Evolutionary conservation across 202 grass and related monocot genomes (phyloP).

Genomic region (Carex arenaria): DNA sequence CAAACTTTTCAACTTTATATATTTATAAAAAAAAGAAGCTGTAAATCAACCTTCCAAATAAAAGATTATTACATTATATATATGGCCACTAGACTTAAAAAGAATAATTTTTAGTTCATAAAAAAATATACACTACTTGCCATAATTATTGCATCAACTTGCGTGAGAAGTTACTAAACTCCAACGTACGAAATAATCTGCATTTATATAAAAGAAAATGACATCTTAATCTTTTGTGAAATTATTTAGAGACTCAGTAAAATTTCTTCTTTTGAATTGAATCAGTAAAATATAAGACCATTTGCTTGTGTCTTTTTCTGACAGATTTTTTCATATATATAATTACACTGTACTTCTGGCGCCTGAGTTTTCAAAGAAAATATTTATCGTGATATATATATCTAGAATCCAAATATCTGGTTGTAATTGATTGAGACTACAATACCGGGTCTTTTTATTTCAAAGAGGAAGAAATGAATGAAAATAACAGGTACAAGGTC

Average conservation of each 20-base stretch:
- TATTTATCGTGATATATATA: background rate
- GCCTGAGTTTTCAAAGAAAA: background rate
- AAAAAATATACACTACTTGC: background rate
- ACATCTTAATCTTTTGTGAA: background rate
- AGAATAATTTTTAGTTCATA: background rate
- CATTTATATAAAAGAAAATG: background rate
- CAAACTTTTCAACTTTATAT: no score
- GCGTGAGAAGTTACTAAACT: background rate
- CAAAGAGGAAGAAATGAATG: background rate
- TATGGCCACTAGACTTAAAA: no score
- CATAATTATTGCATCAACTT: background rate
- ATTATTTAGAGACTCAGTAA: conserved; percentile 10
- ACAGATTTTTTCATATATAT: background rate
- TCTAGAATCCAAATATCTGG: background rate
- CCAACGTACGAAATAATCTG: background rate
- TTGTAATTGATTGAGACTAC: background rate
- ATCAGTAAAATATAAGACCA: conserved; percentile 16
- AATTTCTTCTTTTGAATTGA: conserved; percentile 9
- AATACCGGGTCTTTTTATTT: background rate
- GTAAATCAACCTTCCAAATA: no score
- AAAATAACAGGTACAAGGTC: background rate
- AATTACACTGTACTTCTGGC: background rate
- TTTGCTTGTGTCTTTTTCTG: background rate
- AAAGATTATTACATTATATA: no score
- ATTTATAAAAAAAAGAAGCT: no score